Evolutionary conservation across 257 asterid genomes (phyloP), one percentile per base, ranked within the genome.

Genomic region (Coffea canephora): DNA sequence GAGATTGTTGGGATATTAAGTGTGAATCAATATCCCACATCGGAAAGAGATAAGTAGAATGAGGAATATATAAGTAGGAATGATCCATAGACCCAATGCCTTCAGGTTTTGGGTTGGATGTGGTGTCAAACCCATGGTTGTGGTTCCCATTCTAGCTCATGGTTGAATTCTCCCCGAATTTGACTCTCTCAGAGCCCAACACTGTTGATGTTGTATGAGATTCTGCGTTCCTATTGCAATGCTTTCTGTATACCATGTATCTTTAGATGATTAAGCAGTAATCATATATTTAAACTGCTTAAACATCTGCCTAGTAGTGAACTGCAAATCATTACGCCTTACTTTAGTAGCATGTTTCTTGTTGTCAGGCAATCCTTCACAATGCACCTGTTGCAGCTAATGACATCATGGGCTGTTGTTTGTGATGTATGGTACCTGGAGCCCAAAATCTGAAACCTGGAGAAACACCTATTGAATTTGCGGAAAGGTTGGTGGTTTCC

Each of bases 371-470:
- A 94, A 81, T 96, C 99, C 79, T 96, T 94, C 88, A 94, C 97
- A 71, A 92, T 71, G 70, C 99, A 96, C 85, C 86, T 96, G 86
- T 82, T 94, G 91, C 99, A 96, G 89, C 97, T 96, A 80, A 96
- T 96, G 99, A 92, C 98, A 75, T 96, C 99, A 10, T 94, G 99
- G 99, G 99, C 98, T 81, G 98, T 96, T 78, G 99, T 96, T 82
- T 96, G 99, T 81, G 97, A 96, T 82, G 99, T 96, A 75, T 96
- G 98, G 99, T 96, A 94, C 88, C 82, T 96, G 85, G 98, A 94
- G 84, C 98, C 84, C 98, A 96, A 83, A 94, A 88, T 85, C 87
- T 91, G 78, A 92, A 83, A 81, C 97, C 97, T 25, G 97, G 95
- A 36, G 99, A 96, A 86, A 94, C 94, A 11, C 83, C 97, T 59